These are phyloP conservation scores for Taphrina populina DNA, from an alignment of 1,139 yeast genomes.

Conservation along the genomic window DNA sequence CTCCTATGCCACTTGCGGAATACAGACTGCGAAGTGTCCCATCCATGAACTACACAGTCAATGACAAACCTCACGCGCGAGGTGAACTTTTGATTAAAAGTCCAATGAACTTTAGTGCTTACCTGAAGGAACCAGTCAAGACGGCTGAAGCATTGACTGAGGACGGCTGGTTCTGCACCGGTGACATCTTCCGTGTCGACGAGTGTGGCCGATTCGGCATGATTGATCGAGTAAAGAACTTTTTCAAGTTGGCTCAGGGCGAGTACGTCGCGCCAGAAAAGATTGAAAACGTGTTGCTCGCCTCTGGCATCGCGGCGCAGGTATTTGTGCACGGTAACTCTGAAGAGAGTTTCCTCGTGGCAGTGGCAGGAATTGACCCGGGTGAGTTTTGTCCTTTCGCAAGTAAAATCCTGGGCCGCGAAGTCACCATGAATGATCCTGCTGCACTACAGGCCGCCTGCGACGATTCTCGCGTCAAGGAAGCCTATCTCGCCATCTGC, in stretches of 20 bases:
- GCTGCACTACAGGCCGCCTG: conserved; percentile 43
- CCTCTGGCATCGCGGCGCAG: conserved; percentile 58
- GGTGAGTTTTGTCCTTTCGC: conserved; percentile 44
- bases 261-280: conserved; percentile 79
- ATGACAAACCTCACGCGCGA: conserved; percentile 52
- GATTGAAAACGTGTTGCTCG: conserved; percentile 64
- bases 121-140: conserved; percentile 59
- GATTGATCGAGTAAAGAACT: conserved; percentile 75
- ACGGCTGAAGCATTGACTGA: conserved; percentile 56
- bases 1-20: conserved; percentile 56
- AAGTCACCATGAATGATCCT: conserved; percentile 41
- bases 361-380: conserved; percentile 62
- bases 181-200: conserved; percentile 66
- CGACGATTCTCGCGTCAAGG: conserved; percentile 44
- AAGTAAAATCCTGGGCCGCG: conserved; percentile 40
- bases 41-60: conserved; percentile 61
- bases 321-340: conserved; percentile 71
- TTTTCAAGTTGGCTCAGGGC: conserved; percentile 73
- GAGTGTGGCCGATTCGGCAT: conserved; percentile 58
- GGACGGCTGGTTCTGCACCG: conserved; percentile 76
- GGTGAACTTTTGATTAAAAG: conserved; percentile 70
- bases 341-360: conserved; percentile 59
- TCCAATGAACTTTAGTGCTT: conserved; percentile 61
- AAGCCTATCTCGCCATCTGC: conserved; percentile 43
- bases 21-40: conserved; percentile 65